Conservation (phyloP, 2,329 filamentous ascomycete genomes). For the Dothideomycetes sp. region DNA sequence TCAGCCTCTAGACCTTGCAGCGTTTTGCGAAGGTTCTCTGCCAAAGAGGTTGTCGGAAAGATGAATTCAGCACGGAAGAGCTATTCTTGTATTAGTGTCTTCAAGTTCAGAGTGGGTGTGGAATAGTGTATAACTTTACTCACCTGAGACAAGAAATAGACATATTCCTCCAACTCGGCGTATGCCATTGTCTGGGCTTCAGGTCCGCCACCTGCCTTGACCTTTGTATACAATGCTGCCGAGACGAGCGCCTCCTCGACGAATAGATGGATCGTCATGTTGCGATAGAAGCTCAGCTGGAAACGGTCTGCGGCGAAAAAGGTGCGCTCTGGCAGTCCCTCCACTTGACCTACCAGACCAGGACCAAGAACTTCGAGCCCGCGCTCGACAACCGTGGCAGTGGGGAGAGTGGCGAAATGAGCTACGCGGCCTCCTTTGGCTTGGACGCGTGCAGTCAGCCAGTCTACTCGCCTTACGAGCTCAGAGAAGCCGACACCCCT, state of each 20-base stretch:
- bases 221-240: constrained; percentile 76
- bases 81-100: constrained; percentile 22
- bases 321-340: constrained; percentile 76
- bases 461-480: constrained; percentile 75
- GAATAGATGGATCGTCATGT: constrained; percentile 98
- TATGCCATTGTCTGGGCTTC: constrained; percentile 70
- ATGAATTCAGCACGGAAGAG: constrained; percentile 96
- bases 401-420: constrained; percentile 74
- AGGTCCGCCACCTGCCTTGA: constrained; percentile 84
- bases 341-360: constrained; percentile 70
- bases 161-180: constrained; percentile 61
- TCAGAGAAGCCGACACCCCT: constrained; percentile 84
- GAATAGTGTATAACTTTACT: constrained; percentile 6
- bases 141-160: constrained; percentile 70
- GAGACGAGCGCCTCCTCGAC: constrained; percentile 87
- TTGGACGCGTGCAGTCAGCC: constrained; percentile 71
- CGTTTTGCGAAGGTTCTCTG: constrained; percentile 69
- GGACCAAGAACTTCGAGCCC: constrained; percentile 86
- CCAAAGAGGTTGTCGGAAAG: constrained; percentile 77
- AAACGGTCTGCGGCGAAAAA: constrained; percentile 91
- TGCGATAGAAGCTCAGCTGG: constrained; percentile 94
- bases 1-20: constrained; percentile 68
- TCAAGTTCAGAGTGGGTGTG: background rate
- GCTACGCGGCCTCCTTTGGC: constrained; percentile 86
- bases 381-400: constrained; percentile 73